Evolutionary conservation across 805 yeast species (phyloP), one percentile per base, ranked within the genome.

Genomic region (Lachancea nothofagi): DNA sequence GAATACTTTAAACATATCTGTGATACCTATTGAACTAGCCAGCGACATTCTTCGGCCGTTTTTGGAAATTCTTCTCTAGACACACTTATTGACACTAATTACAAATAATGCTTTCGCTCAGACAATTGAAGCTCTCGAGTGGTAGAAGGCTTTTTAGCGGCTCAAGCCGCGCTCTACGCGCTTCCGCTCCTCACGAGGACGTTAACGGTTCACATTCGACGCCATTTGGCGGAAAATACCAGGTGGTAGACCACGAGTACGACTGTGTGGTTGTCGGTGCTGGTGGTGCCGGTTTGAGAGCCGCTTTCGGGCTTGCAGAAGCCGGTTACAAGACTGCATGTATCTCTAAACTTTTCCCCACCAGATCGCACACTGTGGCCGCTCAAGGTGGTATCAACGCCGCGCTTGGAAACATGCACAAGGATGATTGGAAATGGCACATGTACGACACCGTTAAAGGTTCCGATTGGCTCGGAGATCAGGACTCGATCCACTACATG

Each of bases 341-440:
- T 78, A 78, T 90, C 54, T 82, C 97, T 51, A 90, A 90, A 70
- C 77, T 90, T 57, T 90, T 90, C 75, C 98, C 97, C 41, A 90
- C 98, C 22, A 83, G 98, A 70, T 89, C 97, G 14, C 98, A 90
- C 65, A 90, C 98, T 15, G 98, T 90, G 37, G 97, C 97, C 42
- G 98, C 98, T 37, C 98, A 90, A 70, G 98, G 98, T 70, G 98
- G 98, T 72, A 93, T 90, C 69, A 90, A 90, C 60, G 98, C 97
- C 51, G 98, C 98, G 22, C 75, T 90, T 50, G 98, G 97, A 54
- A 90, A 90, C 75, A 90, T 90, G 96, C 97, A 93, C 72, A 74
- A 77, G 53, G 98, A 90, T 67, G 89, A 89, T 72, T 90, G 98
- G 98, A 95, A 86, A 67, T 93, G 97, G 97, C 98, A 90, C 68